Base-by-base conservation (phyloP, 805 yeast genomes). In the Saturnispora kantuleensis region DNA sequence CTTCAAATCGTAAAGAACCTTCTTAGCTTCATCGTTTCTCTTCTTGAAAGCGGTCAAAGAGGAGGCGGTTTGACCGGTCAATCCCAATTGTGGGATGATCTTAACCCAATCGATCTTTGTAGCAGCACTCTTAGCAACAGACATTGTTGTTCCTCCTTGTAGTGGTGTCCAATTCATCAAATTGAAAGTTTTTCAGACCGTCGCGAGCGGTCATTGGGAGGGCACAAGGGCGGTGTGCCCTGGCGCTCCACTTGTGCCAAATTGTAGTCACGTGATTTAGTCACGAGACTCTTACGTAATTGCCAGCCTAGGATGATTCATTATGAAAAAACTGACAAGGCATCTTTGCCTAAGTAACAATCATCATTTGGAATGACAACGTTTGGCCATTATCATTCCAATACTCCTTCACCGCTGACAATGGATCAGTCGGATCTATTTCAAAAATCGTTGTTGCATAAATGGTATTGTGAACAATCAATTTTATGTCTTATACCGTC, bases 21-120 rank as follows among this genome's bases (percentile, higher is more conserved):
- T 82, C 74, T 88, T 84, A 56, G 97, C 97, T 66, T 93, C 97
- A 62, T 93, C 98, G 68, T 88, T 83, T 78, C 98, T 86, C 85
- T 93, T 90, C 72, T 89, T 89, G 83, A 93, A 93, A 29, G 95
- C 77, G 44, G 93, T 78, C 65, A 54, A 73, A 37, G 95, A 78
- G 44, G 84, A 63, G 49, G 96, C 95, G 51, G 98, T 93, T 62
- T 81, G 70, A 51, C 98, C 98, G 50, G 96, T 79, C 63, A 93
- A 76, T 49, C 96, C 96, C 63, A 93, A 76, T 56, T 88, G 79
- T 55, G 89, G 70, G 64, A 85, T 77, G 64, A 93, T 80, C 71
- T 83, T 82, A 62, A 93, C 80, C 97, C 97, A 93, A 77, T 93
- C 95, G 67, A 90, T 73, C 73, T 88, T 90, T 62, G 84, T 72